Evolutionary conservation across 345 rosid genomes (phyloP).

Genomic region (Lepidium aucheri): DNA sequence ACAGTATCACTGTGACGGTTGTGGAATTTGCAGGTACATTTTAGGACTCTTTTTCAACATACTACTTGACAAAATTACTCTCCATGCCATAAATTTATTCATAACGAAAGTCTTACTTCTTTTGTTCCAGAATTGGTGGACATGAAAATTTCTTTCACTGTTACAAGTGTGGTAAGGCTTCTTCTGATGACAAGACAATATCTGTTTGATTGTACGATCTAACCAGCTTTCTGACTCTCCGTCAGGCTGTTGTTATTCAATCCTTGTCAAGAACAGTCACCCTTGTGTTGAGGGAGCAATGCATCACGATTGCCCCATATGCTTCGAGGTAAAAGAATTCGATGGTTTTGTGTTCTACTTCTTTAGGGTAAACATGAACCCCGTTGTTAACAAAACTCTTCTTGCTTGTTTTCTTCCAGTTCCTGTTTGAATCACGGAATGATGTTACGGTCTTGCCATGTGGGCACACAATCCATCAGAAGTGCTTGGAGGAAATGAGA

Average conservation of each 20-base stretch:
- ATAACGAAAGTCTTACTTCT: neutral
- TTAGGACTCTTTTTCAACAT: neutral
- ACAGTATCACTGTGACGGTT: conserved; percentile 80
- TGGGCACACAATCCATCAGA: conserved; percentile 76
- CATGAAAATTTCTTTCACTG: conserved; percentile 86
- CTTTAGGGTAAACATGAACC: neutral
- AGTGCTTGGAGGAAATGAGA: conserved; percentile 78
- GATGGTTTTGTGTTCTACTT: neutral
- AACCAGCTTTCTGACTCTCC: neutral
- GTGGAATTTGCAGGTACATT: conserved; percentile 92
- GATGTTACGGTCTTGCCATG: conserved; percentile 78
- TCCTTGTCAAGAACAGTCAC: conserved; percentile 57
- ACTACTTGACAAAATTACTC: neutral
- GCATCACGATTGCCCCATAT: conserved; percentile 93
- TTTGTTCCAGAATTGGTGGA: conserved; percentile 62
- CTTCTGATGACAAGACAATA: neutral
- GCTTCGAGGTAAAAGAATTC: conserved; percentile 60
- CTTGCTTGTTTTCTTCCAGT: conserved; percentile 39
- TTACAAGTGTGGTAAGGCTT: conserved; percentile 68
- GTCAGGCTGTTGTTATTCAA: conserved; percentile 84
- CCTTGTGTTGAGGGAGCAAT: conserved; percentile 97
- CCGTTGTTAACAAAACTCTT: neutral
- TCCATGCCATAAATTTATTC: neutral
- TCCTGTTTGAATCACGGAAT: conserved; percentile 58
- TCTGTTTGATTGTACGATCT: neutral